A percentile compares a stretch with the other conserved stretches of the same genome.
These are phyloP conservation scores for Fraxinus excelsior DNA, from an alignment of 257 asterid genomes.

Conservation along the genomic window DNA sequence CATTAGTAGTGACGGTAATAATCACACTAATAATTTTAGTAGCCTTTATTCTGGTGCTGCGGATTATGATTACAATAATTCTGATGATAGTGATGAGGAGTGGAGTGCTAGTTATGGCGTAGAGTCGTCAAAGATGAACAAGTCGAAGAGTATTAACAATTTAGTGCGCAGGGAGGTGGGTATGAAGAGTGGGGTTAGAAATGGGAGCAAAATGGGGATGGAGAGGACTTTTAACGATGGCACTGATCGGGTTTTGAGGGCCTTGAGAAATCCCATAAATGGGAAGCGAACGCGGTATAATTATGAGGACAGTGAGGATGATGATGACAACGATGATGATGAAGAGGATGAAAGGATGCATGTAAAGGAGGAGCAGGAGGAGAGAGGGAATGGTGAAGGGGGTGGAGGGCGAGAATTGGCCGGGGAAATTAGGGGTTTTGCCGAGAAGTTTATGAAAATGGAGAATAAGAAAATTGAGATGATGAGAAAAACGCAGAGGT, in stretches of 20 bases:
- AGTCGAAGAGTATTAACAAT: conserved; percentile 55
- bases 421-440: conserved; percentile 67
- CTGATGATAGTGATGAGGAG: conserved; percentile 56
- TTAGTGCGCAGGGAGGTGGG: conserved; percentile 36
- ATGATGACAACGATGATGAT: conserved; percentile 21
- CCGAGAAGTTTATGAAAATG: conserved; percentile 75
- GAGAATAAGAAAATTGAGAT: conserved; percentile 81
- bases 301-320: conserved; percentile 29
- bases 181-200: conserved; percentile 20
- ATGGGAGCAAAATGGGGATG: conserved; percentile 25
- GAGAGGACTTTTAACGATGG: conserved; percentile 21
- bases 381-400: conserved; percentile 28
- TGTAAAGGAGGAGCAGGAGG: conserved; percentile 28
- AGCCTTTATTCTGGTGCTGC: conserved; percentile 25
- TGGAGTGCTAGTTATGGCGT: conserved; percentile 33
- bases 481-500: conserved; percentile 68
- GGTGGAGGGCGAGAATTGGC: conserved; percentile 62
- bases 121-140: conserved; percentile 36
- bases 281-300: conserved; percentile 38
- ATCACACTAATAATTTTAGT: conserved; percentile 27
- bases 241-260: conserved; percentile 30
- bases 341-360: conserved; percentile 37
- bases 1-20: conserved; percentile 14
- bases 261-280: conserved; percentile 34
- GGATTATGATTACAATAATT: conserved; percentile 24